phyloP scores from a whole-genome alignment of 2,329 filamentous ascomycete genomes.

The Mollisiaceae sp. region DNA sequence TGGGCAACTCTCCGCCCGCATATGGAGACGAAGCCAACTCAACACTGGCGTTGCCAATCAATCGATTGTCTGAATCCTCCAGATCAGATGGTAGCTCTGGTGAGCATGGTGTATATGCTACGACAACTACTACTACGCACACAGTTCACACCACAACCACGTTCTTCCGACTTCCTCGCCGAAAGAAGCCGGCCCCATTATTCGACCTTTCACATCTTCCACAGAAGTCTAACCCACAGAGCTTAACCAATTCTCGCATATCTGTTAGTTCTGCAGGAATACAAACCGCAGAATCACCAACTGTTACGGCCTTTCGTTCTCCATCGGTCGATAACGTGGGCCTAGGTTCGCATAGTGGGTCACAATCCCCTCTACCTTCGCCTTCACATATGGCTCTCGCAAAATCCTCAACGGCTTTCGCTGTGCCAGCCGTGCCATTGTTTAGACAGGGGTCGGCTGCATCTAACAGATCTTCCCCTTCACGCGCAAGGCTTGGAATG shows the following conservation, averaged over 20 bases:
- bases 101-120: constrained; percentile 65
- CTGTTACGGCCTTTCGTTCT: constrained; percentile 49
- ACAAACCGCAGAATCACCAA: constrained; percentile 38
- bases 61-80: constrained; percentile 82
- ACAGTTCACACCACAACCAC: constrained; percentile 67
- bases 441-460: constrained; percentile 64
- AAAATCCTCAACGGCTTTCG: constrained; percentile 38
- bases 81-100: constrained; percentile 84
- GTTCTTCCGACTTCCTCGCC: constrained; percentile 81
- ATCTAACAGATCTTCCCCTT: constrained; percentile 73
- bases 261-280: constrained; percentile 50
- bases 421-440: constrained; percentile 50
- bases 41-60: constrained; percentile 66
- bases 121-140: constrained; percentile 66
- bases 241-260: constrained; percentile 47
- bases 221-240: constrained; percentile 63
- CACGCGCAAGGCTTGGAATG: constrained; percentile 61
- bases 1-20: constrained; percentile 55
- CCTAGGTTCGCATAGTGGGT: constrained; percentile 26
- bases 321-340: constrained; percentile 36
- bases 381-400: constrained; percentile 35
- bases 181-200: constrained; percentile 75
- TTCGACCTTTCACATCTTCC: constrained; percentile 92
- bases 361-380: constrained; percentile 39
- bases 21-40: constrained; percentile 67